These are phyloP conservation scores for Panaeolus cyanescens DNA, from an alignment of 768 basidiomycete genomes.

Conservation along the genomic window DNA sequence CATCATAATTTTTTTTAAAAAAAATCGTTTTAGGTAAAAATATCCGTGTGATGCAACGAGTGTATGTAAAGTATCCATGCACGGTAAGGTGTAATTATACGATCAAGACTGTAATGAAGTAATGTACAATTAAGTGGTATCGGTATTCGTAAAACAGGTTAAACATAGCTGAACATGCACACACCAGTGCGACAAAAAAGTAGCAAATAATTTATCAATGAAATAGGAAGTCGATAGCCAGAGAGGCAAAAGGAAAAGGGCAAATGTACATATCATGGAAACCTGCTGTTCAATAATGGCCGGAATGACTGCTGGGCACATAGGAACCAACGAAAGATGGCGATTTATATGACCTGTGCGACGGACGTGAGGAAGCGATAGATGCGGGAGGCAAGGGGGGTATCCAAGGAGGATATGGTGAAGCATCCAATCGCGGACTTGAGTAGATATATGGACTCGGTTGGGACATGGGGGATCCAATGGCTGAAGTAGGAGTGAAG, in stretches of 20 bases:
- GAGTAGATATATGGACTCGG: slow-evolving; percentile 30
- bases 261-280: neutral
- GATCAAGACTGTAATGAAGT: neutral
- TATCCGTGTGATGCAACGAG: neutral
- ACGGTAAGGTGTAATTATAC: neutral
- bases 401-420: slow-evolving; percentile 34
- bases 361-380: slow-evolving; percentile 20
- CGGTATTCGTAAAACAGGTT: neutral
- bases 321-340: slow-evolving; percentile 23
- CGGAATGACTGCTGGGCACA: slow-evolving; percentile 18
- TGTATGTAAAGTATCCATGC: neutral
- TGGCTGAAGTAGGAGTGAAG: slow-evolving; percentile 12
- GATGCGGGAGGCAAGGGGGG: slow-evolving; percentile 15
- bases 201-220: neutral
- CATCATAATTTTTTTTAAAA: no score
- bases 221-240: neutral
- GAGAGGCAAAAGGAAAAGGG: neutral
- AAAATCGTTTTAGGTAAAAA: neutral
- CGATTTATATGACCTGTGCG: slow-evolving; percentile 18
- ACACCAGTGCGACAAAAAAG: neutral
- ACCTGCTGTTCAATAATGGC: slow-evolving; percentile 21
- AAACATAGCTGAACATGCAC: neutral
- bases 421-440: slow-evolving; percentile 25
- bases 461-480: slow-evolving; percentile 18
- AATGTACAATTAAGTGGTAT: neutral